Percentiles rank a stretch among this genome's conserved stretches.
Conservation (phyloP, 116 monocot genomes). For the Dioscorea cayenensis region DNA sequence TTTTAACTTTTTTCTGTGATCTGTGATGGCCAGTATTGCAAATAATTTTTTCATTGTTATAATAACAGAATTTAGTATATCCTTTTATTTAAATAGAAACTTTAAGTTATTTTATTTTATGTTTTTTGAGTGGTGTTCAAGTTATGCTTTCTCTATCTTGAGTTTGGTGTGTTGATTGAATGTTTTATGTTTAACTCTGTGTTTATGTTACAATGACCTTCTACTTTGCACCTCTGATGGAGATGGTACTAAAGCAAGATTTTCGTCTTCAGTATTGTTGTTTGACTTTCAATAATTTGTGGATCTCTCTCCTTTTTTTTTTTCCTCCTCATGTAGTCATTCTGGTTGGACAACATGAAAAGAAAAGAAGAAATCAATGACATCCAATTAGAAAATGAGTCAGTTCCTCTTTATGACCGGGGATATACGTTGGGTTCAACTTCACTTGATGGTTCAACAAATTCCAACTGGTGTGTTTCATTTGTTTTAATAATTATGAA, state of each 20-base stretch:
- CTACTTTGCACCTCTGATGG: neutral
- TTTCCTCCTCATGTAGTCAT: conserved; percentile 43
- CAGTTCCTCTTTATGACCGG: conserved; percentile 86
- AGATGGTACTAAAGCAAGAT: neutral
- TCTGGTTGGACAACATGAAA: conserved; percentile 76
- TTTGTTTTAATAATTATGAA: neutral
- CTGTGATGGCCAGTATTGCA: neutral
- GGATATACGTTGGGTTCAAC: conserved; percentile 59
- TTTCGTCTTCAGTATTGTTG: neutral
- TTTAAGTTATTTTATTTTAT: no score
- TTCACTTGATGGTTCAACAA: conserved; percentile 48
- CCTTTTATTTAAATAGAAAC: neutral
- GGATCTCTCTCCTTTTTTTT: conserved; percentile 2
- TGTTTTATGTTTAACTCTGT: no score
- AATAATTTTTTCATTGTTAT: neutral
- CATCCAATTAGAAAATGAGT: conserved; percentile 23
- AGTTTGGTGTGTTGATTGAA: no score
- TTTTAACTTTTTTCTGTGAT: neutral
- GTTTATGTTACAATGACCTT: neutral
- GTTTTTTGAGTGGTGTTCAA: no score
- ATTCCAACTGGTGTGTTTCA: conserved; percentile 48
- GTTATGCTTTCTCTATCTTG: no score
- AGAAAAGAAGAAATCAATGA: conserved; percentile 37
- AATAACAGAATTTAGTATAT: neutral
- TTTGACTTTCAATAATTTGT: neutral